Conservation (phyloP, 495 filamentous ascomycete genomes). For the Penicillium bovifimosum region DNA sequence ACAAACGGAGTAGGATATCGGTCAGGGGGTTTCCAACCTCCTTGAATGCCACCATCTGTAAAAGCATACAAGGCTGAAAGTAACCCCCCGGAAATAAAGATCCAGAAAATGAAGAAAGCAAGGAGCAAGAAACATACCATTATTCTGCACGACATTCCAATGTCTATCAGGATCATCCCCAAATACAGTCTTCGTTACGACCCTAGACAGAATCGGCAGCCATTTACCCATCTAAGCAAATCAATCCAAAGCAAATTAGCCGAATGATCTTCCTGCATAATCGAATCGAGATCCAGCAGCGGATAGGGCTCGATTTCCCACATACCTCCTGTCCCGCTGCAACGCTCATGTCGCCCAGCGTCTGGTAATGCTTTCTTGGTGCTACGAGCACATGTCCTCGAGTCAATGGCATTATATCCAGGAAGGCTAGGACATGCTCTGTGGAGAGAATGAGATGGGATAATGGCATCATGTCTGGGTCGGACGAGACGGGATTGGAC, state of each 20-base stretch:
- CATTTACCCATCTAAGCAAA: slow-evolving; percentile 52
- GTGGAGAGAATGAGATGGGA: slow-evolving; percentile 72
- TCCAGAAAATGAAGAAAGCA: slow-evolving; percentile 3
- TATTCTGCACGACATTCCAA: slow-evolving; percentile 91
- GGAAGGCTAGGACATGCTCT: slow-evolving; percentile 67
- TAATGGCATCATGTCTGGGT: slow-evolving; percentile 23
- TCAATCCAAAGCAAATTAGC: slow-evolving; percentile 1
- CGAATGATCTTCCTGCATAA: background rate
- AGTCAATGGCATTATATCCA: slow-evolving; percentile 84
- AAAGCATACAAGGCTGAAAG: background rate
- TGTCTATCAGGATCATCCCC: slow-evolving; percentile 38
- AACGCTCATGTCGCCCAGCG: slow-evolving; percentile 58
- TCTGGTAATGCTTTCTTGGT: slow-evolving; percentile 64
- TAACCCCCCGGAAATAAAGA: background rate
- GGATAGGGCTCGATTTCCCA: background rate
- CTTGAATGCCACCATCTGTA: slow-evolving; percentile 1
- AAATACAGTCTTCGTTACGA: slow-evolving; percentile 52
- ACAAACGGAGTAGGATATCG: background rate
- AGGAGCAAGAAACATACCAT: slow-evolving; percentile 52
- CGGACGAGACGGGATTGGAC: background rate
- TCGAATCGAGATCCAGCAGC: background rate
- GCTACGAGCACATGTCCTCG: slow-evolving; percentile 73
- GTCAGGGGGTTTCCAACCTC: background rate
- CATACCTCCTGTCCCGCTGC: slow-evolving; percentile 49
- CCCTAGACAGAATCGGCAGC: slow-evolving; percentile 69